Conservation (phyloP, 2,329 filamentous ascomycete genomes). For the Hymenotorrendiella dingleyae region DNA sequence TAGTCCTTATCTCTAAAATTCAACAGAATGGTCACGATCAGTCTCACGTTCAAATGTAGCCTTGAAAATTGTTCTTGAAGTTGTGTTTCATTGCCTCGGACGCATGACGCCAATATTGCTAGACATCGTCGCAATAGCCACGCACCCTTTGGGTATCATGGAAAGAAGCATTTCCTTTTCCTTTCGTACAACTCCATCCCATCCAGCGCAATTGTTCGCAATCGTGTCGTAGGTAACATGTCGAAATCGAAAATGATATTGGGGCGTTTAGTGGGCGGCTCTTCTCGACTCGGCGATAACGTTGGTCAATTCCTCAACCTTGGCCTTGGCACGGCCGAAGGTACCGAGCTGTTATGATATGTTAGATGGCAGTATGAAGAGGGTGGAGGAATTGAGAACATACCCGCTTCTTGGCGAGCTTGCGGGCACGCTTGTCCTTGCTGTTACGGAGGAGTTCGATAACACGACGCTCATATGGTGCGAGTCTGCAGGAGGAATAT, state of each 20-base stretch:
- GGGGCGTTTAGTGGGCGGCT: slow-evolving; percentile 57
- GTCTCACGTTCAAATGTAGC: no score
- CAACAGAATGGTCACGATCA: no score
- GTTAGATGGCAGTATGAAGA: background rate
- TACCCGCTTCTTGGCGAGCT: slow-evolving; percentile 99
- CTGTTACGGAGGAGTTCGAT: slow-evolving; percentile 98
- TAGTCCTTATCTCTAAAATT: no score
- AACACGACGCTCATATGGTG: slow-evolving; percentile 95
- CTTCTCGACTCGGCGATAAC: slow-evolving; percentile 95
- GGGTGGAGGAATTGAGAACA: slow-evolving; percentile 33
- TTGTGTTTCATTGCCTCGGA: slow-evolving; percentile 19
- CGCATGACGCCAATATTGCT: slow-evolving; percentile 13
- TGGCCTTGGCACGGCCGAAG: slow-evolving; percentile 97
- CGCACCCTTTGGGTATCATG: slow-evolving; percentile 4
- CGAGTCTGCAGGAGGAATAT: slow-evolving; percentile 52
- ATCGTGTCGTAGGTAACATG: background rate
- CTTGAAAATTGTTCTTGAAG: slow-evolving; percentile 17
- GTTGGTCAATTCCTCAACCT: slow-evolving; percentile 98
- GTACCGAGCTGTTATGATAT: slow-evolving; percentile 72
- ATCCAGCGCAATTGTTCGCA: slow-evolving; percentile 6
- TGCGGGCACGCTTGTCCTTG: slow-evolving; percentile 98
- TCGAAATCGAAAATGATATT: slow-evolving; percentile 1
- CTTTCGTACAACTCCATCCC: slow-evolving; percentile 22
- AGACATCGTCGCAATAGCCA: slow-evolving; percentile 11
- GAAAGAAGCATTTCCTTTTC: slow-evolving; percentile 10